Conservation (phyloP, 495 filamentous ascomycete species). For the Penicillium flavigenum region DNA sequence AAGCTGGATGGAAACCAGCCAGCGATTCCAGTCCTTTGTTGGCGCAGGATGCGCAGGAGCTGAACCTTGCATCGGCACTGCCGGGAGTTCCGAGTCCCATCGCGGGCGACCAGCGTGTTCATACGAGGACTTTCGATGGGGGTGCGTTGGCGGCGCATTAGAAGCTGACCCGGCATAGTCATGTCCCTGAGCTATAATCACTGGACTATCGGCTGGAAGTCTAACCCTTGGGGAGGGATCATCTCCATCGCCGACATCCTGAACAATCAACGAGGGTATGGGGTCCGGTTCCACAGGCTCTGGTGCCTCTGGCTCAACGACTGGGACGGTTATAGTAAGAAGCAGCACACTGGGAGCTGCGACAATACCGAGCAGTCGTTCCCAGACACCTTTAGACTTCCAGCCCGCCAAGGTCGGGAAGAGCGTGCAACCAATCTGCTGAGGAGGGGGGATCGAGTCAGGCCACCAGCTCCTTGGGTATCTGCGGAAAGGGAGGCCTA, state of each 20-base stretch:
- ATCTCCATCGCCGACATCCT: slow-evolving; percentile 27
- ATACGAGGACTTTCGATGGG: slow-evolving; percentile 19
- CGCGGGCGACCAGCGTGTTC: slow-evolving; percentile 25
- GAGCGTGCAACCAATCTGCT: slow-evolving; percentile 67
- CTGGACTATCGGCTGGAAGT: slow-evolving; percentile 48
- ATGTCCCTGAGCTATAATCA: slow-evolving; percentile 24
- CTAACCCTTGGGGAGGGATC: slow-evolving; percentile 32
- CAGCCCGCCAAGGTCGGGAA: slow-evolving; percentile 88
- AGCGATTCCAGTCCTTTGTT: slow-evolving; percentile 74
- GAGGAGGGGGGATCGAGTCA: slow-evolving; percentile 63
- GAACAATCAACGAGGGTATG: slow-evolving; percentile 43
- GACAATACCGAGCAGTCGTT: slow-evolving; percentile 72
- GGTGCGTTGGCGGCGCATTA: slow-evolving; percentile 15
- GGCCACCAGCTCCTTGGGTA: slow-evolving; percentile 66
- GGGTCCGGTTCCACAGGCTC: slow-evolving; percentile 41
- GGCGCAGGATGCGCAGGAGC: slow-evolving; percentile 19
- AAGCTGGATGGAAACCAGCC: slow-evolving; percentile 81
- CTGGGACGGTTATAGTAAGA: slow-evolving; percentile 87
- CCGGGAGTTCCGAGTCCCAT: slow-evolving; percentile 45
- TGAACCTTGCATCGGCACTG: slow-evolving; percentile 26
- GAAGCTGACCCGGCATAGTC: slow-evolving; percentile 12
- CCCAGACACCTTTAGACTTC: slow-evolving; percentile 72
- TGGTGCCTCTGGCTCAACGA: slow-evolving; percentile 66
- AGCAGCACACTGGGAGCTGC: slow-evolving; percentile 88
- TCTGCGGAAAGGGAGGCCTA: slow-evolving; percentile 11